These are phyloP conservation scores for Wakefieldia striispora DNA, from an alignment of 768 basidiomycete genomes.

Conservation along the genomic window DNA sequence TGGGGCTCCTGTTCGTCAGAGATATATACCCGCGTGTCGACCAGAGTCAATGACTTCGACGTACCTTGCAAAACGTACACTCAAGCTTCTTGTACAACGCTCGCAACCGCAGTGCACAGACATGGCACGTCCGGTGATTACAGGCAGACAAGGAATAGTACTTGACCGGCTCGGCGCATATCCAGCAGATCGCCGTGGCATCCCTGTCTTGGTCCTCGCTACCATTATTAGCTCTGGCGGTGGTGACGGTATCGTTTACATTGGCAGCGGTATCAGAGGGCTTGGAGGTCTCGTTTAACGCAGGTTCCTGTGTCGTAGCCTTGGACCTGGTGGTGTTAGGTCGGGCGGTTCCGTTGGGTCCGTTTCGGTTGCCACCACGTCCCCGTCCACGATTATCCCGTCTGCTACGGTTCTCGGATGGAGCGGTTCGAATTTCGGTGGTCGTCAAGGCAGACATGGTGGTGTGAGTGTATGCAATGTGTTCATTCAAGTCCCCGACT, in stretches of 20 bases:
- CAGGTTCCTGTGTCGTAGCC: not conserved
- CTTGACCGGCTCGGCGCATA: constrained; percentile 92
- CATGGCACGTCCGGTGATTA: constrained; percentile 93
- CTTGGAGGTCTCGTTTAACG: not conserved
- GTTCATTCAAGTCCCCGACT: too few relatives aligned
- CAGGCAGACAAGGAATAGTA: constrained; percentile 88
- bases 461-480: not conserved
- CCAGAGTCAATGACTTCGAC: not conserved
- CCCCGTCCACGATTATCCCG: constrained; percentile 23
- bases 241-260: not conserved
- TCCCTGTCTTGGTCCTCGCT: constrained; percentile 35
- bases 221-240: not conserved
- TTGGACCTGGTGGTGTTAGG: constrained; percentile 2
- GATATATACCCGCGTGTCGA: not conserved
- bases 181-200: constrained; percentile 64
- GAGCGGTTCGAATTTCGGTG: constrained; percentile 9
- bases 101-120: constrained; percentile 83
- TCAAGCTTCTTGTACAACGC: constrained; percentile 92
- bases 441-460: constrained; percentile 21
- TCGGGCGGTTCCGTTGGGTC: constrained; percentile 3
- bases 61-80: constrained; percentile 95
- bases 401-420: constrained; percentile 2
- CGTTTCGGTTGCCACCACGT: constrained; percentile 9
- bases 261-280: not conserved
- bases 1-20: constrained; percentile 58